Base-by-base conservation (phyloP, 805 yeast species). In the Debaryomyces hansenii region DNA sequence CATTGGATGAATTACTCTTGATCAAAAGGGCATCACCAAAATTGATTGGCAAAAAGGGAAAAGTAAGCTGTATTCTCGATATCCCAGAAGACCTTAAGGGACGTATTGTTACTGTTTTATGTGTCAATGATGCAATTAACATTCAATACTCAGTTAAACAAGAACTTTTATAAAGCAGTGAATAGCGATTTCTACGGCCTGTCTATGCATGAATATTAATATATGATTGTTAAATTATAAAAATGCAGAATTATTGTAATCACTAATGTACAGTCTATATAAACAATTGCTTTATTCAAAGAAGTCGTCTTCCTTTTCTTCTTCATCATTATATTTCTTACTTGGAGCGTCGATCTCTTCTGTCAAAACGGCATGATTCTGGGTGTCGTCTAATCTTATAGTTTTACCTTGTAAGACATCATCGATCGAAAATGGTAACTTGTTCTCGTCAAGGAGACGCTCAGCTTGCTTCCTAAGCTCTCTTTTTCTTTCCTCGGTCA, bases 21-120 rank as follows among this genome's bases (percentile, higher is more conserved):
- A 69, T 92, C 38, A 89, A 88, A 58, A 80, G 98, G 57, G 85
- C 90, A 4, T 83, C 87, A 20, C 94, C 94, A 2, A 72, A 56
- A 41, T 42, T 67, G 42, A 46, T 47, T 1, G 70, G 68, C 1
- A 68, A 63, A 53, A 64, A 59, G 46, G 80, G 78, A 27, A 60
- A 53, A 24, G 67, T 79, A 1, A 18, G 32, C 8, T 75, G 84
- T 55, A 72, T 69, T 5, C 52, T 87, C 34, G 70, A 74, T 3
- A 64, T 86, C 12, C 80, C 82, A 10, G 73, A 69, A 3, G 78
- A 74, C 2, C 45, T 84, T 6, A 58, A 59, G 33, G 85, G 86
- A 0, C 56, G 58, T 27, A 64, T 67, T 2, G 64, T 83, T 11
- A 64, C 68, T 15, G 70, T 87, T 12, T 40, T 78, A 37, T 67